Percentiles rank a stretch among this genome's conserved stretches.
Evolutionary conservation across 1,284 basidiomycete genomes (phyloP).

Genomic region (Crepidotus sp.): DNA sequence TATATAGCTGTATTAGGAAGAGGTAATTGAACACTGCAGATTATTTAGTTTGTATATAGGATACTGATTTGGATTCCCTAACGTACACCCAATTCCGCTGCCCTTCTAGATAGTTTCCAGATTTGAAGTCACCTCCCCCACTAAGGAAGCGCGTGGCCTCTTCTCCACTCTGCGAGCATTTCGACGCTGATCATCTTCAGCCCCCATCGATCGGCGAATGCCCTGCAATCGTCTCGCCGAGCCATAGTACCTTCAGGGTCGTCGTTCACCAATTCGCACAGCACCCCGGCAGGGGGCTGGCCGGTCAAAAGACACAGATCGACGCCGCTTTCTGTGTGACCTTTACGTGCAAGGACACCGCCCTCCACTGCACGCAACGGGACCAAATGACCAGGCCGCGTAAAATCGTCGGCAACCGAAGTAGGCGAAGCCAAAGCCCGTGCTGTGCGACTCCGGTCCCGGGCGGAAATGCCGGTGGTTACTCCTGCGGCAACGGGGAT

Average conservation of each 20-base stretch:
- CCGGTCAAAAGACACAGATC: slow-evolving; percentile 82
- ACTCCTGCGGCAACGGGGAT: slow-evolving; percentile 47
- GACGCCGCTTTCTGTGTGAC: slow-evolving; percentile 90
- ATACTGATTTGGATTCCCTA: slow-evolving; percentile 18
- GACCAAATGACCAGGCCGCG: slow-evolving; percentile 91
- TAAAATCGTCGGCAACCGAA: slow-evolving; percentile 68
- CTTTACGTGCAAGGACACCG: slow-evolving; percentile 77
- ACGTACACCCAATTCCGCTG: neutral
- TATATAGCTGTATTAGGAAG: slow-evolving; percentile 1
- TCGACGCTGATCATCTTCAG: slow-evolving; percentile 94
- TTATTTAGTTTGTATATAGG: slow-evolving; percentile 4
- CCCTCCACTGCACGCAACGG: slow-evolving; percentile 83
- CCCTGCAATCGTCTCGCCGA: slow-evolving; percentile 85
- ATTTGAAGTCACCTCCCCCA: neutral
- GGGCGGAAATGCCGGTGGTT: slow-evolving; percentile 94
- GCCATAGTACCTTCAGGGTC: slow-evolving; percentile 91
- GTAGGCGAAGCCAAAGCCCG: slow-evolving; percentile 66
- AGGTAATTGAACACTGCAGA: neutral
- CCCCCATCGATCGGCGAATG: slow-evolving; percentile 88
- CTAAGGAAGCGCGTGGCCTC: slow-evolving; percentile 8
- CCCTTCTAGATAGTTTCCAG: neutral
- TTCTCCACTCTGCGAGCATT: slow-evolving; percentile 36
- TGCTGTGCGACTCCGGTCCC: slow-evolving; percentile 86
- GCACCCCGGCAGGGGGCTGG: slow-evolving; percentile 72
- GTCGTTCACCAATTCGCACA: slow-evolving; percentile 96